Conservation (phyloP, 768 basidiomycete genomes). For the Mycena venus region DNA sequence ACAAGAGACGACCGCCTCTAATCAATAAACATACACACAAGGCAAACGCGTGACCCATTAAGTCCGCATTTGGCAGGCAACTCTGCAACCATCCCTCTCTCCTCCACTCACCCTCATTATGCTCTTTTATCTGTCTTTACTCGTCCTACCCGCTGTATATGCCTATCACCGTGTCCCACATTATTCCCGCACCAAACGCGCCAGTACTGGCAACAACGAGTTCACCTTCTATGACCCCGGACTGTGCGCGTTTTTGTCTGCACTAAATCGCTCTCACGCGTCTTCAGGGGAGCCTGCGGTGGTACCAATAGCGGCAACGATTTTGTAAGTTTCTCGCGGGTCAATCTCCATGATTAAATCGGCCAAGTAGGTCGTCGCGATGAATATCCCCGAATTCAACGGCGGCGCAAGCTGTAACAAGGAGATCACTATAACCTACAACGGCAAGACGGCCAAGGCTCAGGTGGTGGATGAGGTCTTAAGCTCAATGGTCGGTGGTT, state of each 20-base stretch:
- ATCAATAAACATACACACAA: background rate
- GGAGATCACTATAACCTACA: slow-evolving; percentile 56
- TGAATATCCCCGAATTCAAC: slow-evolving; percentile 55
- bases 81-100: background rate
- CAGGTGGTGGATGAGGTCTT: slow-evolving; percentile 60
- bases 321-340: slow-evolving; percentile 43
- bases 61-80: too few species aligned
- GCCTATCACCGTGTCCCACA: background rate
- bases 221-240: slow-evolving; percentile 45
- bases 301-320: slow-evolving; percentile 41
- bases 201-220: background rate
- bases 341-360: background rate
- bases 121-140: slow-evolving; percentile 2
- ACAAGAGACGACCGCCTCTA: background rate
- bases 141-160: background rate
- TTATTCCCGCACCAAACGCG: background rate
- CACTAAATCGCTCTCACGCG: background rate
- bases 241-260: slow-evolving; percentile 33
- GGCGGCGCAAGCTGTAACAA: slow-evolving; percentile 59
- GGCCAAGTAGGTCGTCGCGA: slow-evolving; percentile 56
- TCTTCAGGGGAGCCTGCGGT: slow-evolving; percentile 59
- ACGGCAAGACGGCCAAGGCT: slow-evolving; percentile 54
- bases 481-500: background rate
- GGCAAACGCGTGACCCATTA: too few species aligned
- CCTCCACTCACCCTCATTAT: background rate